phyloP scores from a whole-genome alignment of 176 grass and related monocot genomes.

The Oryza rufipogon region DNA sequence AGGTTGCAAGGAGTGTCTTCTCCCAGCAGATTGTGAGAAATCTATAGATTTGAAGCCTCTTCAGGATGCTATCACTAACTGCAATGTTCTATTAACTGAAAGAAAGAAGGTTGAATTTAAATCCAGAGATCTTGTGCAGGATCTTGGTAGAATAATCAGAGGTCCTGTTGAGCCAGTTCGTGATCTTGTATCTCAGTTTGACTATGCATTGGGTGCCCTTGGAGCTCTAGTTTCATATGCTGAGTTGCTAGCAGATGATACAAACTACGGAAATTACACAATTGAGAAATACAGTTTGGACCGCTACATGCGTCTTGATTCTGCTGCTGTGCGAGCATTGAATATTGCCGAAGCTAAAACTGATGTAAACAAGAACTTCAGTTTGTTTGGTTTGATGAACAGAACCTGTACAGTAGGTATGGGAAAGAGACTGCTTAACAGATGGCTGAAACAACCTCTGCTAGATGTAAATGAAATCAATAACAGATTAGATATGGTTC shows the following conservation, averaged over 20 bases:
- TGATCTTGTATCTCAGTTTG: conserved; percentile 87
- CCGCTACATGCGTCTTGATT: conserved; percentile 91
- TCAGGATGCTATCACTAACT: conserved; percentile 68
- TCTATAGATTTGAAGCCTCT: conserved; percentile 77
- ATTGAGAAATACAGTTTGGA: conserved; percentile 91
- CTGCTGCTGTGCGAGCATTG: conserved; percentile 82
- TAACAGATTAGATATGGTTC: conserved; percentile 85
- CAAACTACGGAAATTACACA: conserved; percentile 75
- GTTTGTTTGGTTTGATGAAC: conserved; percentile 98
- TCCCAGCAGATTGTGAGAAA: conserved; percentile 74
- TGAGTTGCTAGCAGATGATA: conserved; percentile 90
- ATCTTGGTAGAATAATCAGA: conserved; percentile 89
- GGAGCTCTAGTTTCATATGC: conserved; percentile 79
- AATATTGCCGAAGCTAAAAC: conserved; percentile 92
- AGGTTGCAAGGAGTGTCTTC: conserved; percentile 95
- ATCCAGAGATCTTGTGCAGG: conserved; percentile 86
- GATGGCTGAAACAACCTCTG: conserved; percentile 95
- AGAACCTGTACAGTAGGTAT: conserved; percentile 97
- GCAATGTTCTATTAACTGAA: conserved; percentile 76
- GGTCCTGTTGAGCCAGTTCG: conserved; percentile 86
- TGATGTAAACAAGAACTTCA: conserved; percentile 96
- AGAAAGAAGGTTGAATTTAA: conserved; percentile 92
- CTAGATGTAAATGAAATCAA: conserved; percentile 87
- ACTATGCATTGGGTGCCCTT: conserved; percentile 76
- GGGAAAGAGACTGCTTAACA: conserved; percentile 89